Evolutionary conservation across 768 basidiomycete species (phyloP).

Genomic region (Mycena vitilis): DNA sequence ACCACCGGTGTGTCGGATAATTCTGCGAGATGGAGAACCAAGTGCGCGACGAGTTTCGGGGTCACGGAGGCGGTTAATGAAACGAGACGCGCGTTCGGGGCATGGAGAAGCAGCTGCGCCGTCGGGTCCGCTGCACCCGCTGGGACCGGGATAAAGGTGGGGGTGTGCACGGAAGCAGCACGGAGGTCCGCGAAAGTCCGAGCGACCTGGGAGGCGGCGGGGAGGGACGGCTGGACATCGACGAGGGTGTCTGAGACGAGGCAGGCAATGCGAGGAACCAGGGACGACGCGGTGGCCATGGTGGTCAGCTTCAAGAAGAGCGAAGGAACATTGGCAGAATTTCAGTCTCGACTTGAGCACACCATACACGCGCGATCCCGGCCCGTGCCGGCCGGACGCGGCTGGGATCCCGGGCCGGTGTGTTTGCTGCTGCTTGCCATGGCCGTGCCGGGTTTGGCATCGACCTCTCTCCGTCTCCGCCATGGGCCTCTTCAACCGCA

Average conservation of each 20-base stretch:
- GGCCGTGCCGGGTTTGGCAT: background rate
- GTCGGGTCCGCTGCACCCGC: conserved; percentile 72
- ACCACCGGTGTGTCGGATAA: conserved; percentile 75
- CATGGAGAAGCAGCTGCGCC: conserved; percentile 63
- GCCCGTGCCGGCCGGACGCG: too few species aligned
- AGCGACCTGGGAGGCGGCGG: conserved; percentile 55
- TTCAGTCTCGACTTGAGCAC: conserved; percentile 16
- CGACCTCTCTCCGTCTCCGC: conserved; percentile 7
- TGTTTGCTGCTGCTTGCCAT: background rate
- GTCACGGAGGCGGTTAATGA: conserved; percentile 69
- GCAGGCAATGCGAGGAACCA: conserved; percentile 78
- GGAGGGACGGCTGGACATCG: conserved; percentile 61
- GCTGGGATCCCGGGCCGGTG: too few species aligned
- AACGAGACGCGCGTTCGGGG: conserved; percentile 54
- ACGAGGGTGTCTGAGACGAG: conserved; percentile 76
- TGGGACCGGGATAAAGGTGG: conserved; percentile 63
- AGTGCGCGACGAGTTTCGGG: conserved; percentile 63
- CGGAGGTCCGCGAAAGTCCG: conserved; percentile 51
- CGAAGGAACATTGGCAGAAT: conserved; percentile 10
- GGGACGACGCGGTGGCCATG: conserved; percentile 34
- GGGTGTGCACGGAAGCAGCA: conserved; percentile 50
- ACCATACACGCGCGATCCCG: conserved; percentile 5
- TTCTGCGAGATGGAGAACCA: conserved; percentile 78
- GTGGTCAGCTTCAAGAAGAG: conserved; percentile 1
- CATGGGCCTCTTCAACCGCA: conserved; percentile 73